A percentile compares a stretch with the other conserved stretches of the same genome.
Evolutionary conservation across 78 protist species (phyloP).

Genomic region (Anaeramoeba flamelloides): DNA sequence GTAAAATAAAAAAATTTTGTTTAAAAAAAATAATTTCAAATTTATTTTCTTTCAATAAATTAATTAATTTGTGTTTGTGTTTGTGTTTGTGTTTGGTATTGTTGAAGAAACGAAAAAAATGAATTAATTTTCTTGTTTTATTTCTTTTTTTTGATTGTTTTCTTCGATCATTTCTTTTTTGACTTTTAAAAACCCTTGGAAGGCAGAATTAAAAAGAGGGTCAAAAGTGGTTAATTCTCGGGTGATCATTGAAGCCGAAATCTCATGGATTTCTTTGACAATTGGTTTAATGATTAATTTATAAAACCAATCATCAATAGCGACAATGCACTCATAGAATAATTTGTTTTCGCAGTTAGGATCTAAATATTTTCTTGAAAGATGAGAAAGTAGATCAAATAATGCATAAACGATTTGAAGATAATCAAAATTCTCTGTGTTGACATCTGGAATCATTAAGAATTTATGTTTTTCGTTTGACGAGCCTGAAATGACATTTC

Average conservation of each 20-base stretch:
- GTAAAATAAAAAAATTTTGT: too few relatives aligned
- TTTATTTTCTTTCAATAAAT: too few relatives aligned
- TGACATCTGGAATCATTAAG: background rate
- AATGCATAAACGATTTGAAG: background rate
- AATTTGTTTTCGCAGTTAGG: background rate
- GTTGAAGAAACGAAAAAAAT: too few relatives aligned
- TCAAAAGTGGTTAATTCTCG: background rate
- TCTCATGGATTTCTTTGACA: background rate
- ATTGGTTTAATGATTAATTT: background rate
- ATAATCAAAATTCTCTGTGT: background rate
- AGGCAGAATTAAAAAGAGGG: background rate
- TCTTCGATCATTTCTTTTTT: too few relatives aligned
- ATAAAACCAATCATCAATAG: background rate
- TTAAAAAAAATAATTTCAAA: too few relatives aligned
- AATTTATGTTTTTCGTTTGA: background rate
- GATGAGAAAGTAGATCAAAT: background rate
- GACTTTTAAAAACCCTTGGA: too few relatives aligned
- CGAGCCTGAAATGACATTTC: background rate
- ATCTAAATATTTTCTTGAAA: background rate
- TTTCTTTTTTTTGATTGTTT: too few relatives aligned
- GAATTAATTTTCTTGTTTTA: too few relatives aligned
- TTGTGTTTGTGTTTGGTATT: too few relatives aligned
- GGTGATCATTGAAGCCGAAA: background rate
- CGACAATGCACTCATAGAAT: background rate
- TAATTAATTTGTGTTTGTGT: too few relatives aligned